A percentile compares a stretch with the other conserved stretches of the same genome.
These are phyloP conservation scores for Hippophae gyantsensis DNA, from an alignment of 306 rosid genomes.

Conservation along the genomic window DNA sequence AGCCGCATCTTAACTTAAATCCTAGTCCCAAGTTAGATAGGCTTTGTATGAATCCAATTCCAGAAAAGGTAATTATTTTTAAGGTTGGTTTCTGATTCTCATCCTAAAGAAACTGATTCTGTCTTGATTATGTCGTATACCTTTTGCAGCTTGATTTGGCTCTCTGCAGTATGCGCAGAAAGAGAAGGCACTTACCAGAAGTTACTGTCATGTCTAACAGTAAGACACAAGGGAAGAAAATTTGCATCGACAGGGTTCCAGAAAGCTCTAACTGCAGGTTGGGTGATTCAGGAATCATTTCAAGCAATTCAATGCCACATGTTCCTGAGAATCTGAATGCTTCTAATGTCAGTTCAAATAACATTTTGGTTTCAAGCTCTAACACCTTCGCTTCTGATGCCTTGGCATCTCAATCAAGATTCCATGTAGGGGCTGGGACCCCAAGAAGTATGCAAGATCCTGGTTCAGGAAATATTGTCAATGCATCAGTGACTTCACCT, in stretches of 20 bases:
- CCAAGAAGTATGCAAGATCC: conserved; percentile 65
- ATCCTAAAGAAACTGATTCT: conserved; percentile 18
- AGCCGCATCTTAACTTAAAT: conserved; percentile 73
- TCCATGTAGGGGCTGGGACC: conserved; percentile 55
- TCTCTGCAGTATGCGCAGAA: conserved; percentile 45
- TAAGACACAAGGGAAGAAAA: conserved; percentile 66
- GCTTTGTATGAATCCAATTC: conserved; percentile 50
- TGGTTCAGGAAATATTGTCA: conserved; percentile 42
- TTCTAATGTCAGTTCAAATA: conserved; percentile 45
- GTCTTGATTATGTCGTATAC: conserved; percentile 25
- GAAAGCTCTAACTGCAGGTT: conserved; percentile 49
- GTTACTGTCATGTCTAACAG: conserved; percentile 53
- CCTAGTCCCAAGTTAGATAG: conserved; percentile 79
- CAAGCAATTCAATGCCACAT: conserved; percentile 46
- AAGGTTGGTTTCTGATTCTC: conserved; percentile 11
- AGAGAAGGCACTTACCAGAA: conserved; percentile 77
- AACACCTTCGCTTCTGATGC: conserved; percentile 54
- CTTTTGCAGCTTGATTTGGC: conserved; percentile 61
- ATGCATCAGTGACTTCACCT: conserved; percentile 49
- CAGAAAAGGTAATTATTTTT: conserved; percentile 53
- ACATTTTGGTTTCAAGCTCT: conserved; percentile 44
- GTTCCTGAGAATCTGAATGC: conserved; percentile 45
- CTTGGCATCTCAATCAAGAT: conserved; percentile 50
- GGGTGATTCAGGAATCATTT: conserved; percentile 51
- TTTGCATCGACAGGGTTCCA: conserved; percentile 67